A percentile compares a stretch with the other conserved stretches of the same genome.
Conservation (phyloP, 305 asterid species). For the Fraxinus nigra region DNA sequence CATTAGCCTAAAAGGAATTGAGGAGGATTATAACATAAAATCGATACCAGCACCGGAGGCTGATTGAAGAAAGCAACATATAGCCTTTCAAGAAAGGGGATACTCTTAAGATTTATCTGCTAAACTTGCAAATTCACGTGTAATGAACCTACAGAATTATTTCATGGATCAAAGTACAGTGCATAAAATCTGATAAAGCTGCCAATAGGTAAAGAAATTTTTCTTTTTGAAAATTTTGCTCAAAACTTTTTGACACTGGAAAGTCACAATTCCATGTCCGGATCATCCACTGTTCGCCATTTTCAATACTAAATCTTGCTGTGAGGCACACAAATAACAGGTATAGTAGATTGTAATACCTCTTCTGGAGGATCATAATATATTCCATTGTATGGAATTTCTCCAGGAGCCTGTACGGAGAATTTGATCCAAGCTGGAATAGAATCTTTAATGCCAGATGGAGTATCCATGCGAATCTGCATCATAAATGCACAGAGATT, state of each 20-base stretch:
- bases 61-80: background rate
- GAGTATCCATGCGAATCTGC: slow-evolving; percentile 98
- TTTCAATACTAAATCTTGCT: slow-evolving; percentile 7
- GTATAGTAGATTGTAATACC: slow-evolving; percentile 38
- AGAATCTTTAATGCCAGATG: slow-evolving; percentile 91
- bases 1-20: slow-evolving; percentile 20
- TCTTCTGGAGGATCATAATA: slow-evolving; percentile 98
- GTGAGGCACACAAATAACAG: slow-evolving; percentile 10
- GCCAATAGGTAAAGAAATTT: slow-evolving; percentile 7
- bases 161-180: slow-evolving; percentile 1
- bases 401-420: slow-evolving; percentile 94
- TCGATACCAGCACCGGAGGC: slow-evolving; percentile 3
- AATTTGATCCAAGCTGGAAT: slow-evolving; percentile 99
- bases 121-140: slow-evolving; percentile 13
- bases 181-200: slow-evolving; percentile 22
- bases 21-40: slow-evolving; percentile 9
- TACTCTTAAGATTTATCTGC: background rate
- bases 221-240: background rate
- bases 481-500: slow-evolving; percentile 25
- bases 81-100: slow-evolving; percentile 7
- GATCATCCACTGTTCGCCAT: slow-evolving; percentile 18
- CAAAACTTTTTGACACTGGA: background rate
- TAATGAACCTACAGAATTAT: slow-evolving; percentile 9
- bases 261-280: slow-evolving; percentile 7
- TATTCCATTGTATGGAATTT: slow-evolving; percentile 92